Base-by-base conservation (phyloP, 192 early-diverging fungal genomes). In the Rhizophagus prolifer region DNA sequence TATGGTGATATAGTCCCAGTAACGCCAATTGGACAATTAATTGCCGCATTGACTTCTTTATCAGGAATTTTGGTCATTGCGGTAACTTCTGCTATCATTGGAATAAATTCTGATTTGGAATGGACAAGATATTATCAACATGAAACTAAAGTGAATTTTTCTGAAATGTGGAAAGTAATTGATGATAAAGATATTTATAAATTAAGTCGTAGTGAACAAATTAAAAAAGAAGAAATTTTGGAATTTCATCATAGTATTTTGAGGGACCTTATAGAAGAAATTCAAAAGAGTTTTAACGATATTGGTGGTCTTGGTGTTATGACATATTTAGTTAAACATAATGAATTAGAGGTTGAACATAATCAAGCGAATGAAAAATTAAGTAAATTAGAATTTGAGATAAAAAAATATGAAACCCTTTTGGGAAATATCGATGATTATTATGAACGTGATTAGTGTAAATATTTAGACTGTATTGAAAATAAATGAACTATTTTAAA, bases 41-140 rank as follows among this genome's bases (percentile, higher is more conserved):
- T n/a, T 54, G 50, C 83, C 0, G 74, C 78, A 16, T 21, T 85
- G 30, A 87, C 86, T 21, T 85, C 86, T 83, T 58, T 87, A 36
- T 76, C 82, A 58, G 86, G 86, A 46, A 82, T 87, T 62, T 86
- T 86, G 9, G 82, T 82, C 19, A 85, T 86, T 76, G 86, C 85
- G 71, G 77, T 86, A 61, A 85, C 85, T 28, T 86, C 86, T 2
- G 83, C 85, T 2, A 87, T 87, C 58, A 86, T 87, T 26, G 84
- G 85, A 8, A 84, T 81, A 70, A 86, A 86, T 75, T 87, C 86
- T 81, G 81, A 80, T 16, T 79, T 46, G 58, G 86, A 87, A 72
- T 86, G 85, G 86, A 14, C 25, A 26, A 28, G 21, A 64, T 36
- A 67, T 41, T 28, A 30, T 31, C 75, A 14, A 54, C 14, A 19